Evolutionary conservation across 805 yeast genomes (phyloP).

Genomic region (Lachancea meyersii): DNA sequence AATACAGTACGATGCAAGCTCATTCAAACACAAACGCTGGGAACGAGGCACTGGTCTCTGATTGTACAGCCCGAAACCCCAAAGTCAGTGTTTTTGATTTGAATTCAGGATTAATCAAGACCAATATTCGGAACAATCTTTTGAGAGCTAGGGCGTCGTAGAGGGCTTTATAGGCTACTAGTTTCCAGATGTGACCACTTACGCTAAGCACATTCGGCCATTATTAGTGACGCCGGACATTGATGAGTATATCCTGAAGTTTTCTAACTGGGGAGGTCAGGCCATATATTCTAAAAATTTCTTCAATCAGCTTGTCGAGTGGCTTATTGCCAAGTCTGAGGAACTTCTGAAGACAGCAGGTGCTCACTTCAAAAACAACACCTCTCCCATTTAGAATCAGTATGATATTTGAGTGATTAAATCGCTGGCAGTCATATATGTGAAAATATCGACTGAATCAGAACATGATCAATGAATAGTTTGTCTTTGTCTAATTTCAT

Average conservation of each 20-base stretch:
- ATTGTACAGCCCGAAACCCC: slow-evolving; percentile 17
- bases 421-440: no score
- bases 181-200: slow-evolving; percentile 32
- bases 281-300: slow-evolving; percentile 29
- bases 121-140: slow-evolving; percentile 33
- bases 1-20: slow-evolving; percentile 26
- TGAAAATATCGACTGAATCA: no score
- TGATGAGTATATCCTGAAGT: slow-evolving; percentile 28
- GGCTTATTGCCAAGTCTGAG: slow-evolving; percentile 24
- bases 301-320: slow-evolving; percentile 26
- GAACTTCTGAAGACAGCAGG: not conserved
- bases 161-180: slow-evolving; percentile 32
- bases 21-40: slow-evolving; percentile 41
- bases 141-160: slow-evolving; percentile 25
- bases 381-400: no score
- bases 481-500: no score
- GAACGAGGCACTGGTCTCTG: slow-evolving; percentile 34
- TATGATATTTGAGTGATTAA: no score
- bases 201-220: slow-evolving; percentile 31
- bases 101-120: slow-evolving; percentile 37
- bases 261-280: slow-evolving; percentile 30
- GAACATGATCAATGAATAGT: no score
- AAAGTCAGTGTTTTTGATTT: slow-evolving; percentile 32
- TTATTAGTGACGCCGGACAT: slow-evolving; percentile 30
- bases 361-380: not conserved